Evolutionary conservation across 1,284 basidiomycete species (phyloP), one percentile per base, ranked within the genome.

Genomic region (Pyrrhoderma noxium): DNA sequence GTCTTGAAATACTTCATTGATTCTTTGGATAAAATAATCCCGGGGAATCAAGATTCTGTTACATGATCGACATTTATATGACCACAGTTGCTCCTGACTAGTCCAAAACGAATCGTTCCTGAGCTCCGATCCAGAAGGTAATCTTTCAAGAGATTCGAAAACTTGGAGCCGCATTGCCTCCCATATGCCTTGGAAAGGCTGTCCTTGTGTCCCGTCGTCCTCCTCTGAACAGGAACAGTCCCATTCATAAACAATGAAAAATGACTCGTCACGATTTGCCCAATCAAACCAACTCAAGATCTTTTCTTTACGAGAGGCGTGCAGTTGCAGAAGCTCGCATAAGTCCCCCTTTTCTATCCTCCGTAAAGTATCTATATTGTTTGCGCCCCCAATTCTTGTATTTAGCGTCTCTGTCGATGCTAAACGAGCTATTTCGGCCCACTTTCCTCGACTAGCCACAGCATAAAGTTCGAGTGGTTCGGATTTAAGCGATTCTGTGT

Each of bases 381-480:
- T 18, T 9, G 47, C 3, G 11, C 19, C 35, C 3, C 21, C 7
- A 3, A 54, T 13, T 2, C 16, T 37, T 13, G 11, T 1, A 4
- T 16, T 11, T n/a, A 47, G 51, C n/a, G 47, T 53, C 11, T 21
- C 40, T 8, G 51, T 47, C 7, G 47, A 47, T 34, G 51, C 51
- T n/a, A 42, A 18, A 13, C 35, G 5, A n/a, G 46, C 51, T 23
- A 40, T 39, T 11, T 52, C 54, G 3, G 27, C 9, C 54, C 51
- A 56, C 7, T 49, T 31, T 31, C 40, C 52, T 13, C 42, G 50
- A 23, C 39, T 49, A 5, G 51, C 54, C 8, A 56, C 9, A 9
- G 51, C 54, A 19, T 53, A 56, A 5, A 52, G 35, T 5, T 40
- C 31, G 13, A 56, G 37, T 21, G 46, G 35, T 3, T 41, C 7